A percentile compares a stretch with the other conserved stretches of the same genome.
phyloP scores from a whole-genome alignment of 225 moss, liverwort and hornwort species.

The Physcomitrellopsis africana region DNA sequence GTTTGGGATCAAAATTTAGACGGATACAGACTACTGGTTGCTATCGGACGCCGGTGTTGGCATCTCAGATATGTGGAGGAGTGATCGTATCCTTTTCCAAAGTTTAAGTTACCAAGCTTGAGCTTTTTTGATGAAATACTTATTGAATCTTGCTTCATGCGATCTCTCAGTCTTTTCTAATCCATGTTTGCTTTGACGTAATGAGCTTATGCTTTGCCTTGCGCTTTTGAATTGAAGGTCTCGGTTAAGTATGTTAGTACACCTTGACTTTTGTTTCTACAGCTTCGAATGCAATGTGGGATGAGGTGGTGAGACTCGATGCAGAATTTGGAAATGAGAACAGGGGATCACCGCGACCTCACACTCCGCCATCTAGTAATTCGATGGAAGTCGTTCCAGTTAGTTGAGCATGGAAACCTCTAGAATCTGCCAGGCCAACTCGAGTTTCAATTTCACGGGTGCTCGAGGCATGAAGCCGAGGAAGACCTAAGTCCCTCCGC shows the following conservation, averaged over 20 bases:
- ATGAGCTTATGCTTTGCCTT: background rate
- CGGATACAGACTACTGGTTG: slow-evolving; percentile 83
- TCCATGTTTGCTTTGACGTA: background rate
- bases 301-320: slow-evolving; percentile 68
- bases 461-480: background rate
- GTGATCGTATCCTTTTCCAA: slow-evolving; percentile 72
- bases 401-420: slow-evolving; percentile 34
- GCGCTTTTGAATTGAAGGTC: background rate
- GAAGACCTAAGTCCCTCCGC: background rate
- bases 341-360: slow-evolving; percentile 56
- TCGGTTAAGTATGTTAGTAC: background rate
- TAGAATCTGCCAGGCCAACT: slow-evolving; percentile 3
- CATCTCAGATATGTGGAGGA: slow-evolving; percentile 87
- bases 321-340: slow-evolving; percentile 66
- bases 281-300: slow-evolving; percentile 76
- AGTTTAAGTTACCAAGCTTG: background rate
- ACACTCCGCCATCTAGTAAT: slow-evolving; percentile 66
- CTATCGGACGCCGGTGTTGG: slow-evolving; percentile 81
- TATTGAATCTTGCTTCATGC: background rate
- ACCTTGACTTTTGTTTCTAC: slow-evolving; percentile 50
- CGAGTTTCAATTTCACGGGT: background rate
- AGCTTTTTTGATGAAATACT: background rate
- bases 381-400: slow-evolving; percentile 53
- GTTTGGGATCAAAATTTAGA: slow-evolving; percentile 39
- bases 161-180: background rate